Conservation (phyloP, 2,329 filamentous ascomycete species). For the Pseudogymnoascus sp. region DNA sequence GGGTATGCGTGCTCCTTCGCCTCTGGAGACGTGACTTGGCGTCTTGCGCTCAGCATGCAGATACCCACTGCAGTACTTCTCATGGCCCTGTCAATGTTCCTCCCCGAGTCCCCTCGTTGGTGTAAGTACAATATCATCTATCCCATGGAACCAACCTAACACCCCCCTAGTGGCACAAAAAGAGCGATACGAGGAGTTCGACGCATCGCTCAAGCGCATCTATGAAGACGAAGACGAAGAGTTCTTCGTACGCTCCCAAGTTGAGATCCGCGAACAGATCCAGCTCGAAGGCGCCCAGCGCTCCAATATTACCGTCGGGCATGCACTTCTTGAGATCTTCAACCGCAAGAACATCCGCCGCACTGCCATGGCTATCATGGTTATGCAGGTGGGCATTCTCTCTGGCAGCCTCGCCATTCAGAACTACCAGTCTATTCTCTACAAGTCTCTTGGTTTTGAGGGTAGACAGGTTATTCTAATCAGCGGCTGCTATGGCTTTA, state of each 20-base stretch:
- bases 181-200: constrained; percentile 23
- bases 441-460: constrained; percentile 38
- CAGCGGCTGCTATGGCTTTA: constrained; percentile 35
- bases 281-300: constrained; percentile 15
- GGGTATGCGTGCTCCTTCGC: constrained; percentile 19
- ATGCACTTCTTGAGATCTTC: constrained; percentile 21
- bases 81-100: constrained; percentile 2
- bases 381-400: constrained; percentile 27
- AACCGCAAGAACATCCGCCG: constrained; percentile 24
- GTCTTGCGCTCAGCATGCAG: constrained; percentile 22
- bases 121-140: constrained; percentile 4
- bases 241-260: constrained; percentile 18
- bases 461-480: constrained; percentile 40
- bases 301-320: neutral
- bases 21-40: constrained; percentile 18
- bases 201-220: constrained; percentile 19
- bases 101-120: constrained; percentile 17
- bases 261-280: constrained; percentile 23
- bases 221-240: constrained; percentile 21
- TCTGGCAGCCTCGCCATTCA: constrained; percentile 26
- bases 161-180: constrained; percentile 12
- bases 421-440: constrained; percentile 29
- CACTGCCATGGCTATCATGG: constrained; percentile 23
- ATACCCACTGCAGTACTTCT: constrained; percentile 19
- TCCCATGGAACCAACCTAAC: neutral